Evolutionary conservation across 352 stramenopile species (phyloP), one percentile per base, ranked within the genome.

Genomic region (Phytophthora sp.): DNA sequence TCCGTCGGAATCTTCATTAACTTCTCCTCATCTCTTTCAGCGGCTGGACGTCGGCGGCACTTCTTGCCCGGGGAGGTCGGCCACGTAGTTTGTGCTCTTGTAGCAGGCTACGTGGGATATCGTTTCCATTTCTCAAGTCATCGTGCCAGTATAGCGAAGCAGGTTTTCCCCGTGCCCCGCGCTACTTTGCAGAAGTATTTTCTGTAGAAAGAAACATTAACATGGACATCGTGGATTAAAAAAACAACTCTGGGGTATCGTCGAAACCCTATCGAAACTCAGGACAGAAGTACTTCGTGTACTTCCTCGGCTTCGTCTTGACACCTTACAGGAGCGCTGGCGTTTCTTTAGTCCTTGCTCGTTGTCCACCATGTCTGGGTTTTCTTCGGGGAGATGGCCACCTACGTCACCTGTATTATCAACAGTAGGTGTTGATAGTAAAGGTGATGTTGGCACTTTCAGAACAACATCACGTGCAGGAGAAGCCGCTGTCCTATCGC

Each of bases 111-210:
- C 35, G 18, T 4, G 35, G 45, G 9, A 65, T 65, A 23, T 41
- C 15, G 20, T 38, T 44, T 3, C 57, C 57, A 26, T 50, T 65
- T 24, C 20, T 45, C 45, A 45, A 65, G 39, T 65, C 46, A 7
- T 30, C 9, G 26, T 65, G 13, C 46, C 45, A 65, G 11, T n/a
- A 57, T 65, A n/a, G 31, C 11, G 21, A 36, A 57, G 57, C 57
- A 57, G 0, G 57, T 44, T 29, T 50, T 52, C 42, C 44, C 4
- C 6, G 6, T n/a, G 21, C 24, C n/a, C 3, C 57, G 35, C 3
- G 30, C 36, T 11, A 65, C 46, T 24, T 57, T 65, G 20, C 46
- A 65, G 8, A 65, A 15, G 12, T 52, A 65, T 44, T 49, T 65
- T 3, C 46, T 57, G 7, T 15, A 0, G 12, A 29, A 24, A 24